A percentile compares a stretch with the other conserved stretches of the same genome.
phyloP scores from a whole-genome alignment of 345 rosid species.

The Syzygium oleosum region DNA sequence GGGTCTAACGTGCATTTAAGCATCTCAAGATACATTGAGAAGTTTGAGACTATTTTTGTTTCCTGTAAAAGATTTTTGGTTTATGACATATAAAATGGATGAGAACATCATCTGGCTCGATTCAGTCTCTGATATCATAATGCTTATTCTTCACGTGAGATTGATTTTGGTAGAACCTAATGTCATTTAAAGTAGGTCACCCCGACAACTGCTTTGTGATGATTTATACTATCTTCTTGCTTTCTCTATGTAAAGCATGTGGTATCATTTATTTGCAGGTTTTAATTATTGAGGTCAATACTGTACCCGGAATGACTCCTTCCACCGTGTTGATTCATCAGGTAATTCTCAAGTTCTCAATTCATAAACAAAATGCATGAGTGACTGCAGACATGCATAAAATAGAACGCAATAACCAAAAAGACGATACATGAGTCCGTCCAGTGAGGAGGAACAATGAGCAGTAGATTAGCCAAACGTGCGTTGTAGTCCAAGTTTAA shows the following conservation, averaged over 20 bases:
- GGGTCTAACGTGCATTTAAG: not conserved
- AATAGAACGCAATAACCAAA: not conserved
- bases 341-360: conserved; percentile 25
- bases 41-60: not conserved
- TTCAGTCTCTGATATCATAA: not conserved
- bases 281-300: conserved; percentile 80
- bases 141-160: not conserved
- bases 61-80: not conserved
- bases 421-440: not conserved
- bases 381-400: not conserved
- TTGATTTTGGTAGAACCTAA: not conserved
- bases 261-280: conserved; percentile 35
- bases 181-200: not conserved
- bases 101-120: not conserved
- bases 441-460: not conserved
- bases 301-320: conserved; percentile 97
- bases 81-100: not conserved
- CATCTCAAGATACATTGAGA: not conserved
- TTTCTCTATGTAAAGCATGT: not conserved
- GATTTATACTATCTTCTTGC: not conserved
- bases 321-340: conserved; percentile 92
- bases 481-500: not conserved
- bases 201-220: not conserved
- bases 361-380: not conserved
- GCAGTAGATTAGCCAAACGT: not conserved